Evolutionary conservation across 768 basidiomycete genomes (phyloP).

Genomic region (Boletellus ananas): DNA sequence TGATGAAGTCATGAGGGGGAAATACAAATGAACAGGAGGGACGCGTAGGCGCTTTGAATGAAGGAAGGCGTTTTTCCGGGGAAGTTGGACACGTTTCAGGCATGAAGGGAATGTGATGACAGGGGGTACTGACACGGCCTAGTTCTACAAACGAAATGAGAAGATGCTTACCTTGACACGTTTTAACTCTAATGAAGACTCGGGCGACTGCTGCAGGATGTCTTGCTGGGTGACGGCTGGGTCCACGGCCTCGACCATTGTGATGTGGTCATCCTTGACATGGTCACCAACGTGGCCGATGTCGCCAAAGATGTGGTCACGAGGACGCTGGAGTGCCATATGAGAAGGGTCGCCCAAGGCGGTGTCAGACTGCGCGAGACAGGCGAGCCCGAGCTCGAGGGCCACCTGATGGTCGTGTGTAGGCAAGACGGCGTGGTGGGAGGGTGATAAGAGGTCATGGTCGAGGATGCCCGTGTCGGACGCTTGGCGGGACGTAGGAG

Average conservation of each 20-base stretch:
- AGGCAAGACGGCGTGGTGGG: constrained; percentile 26
- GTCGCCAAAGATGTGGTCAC: constrained; percentile 32
- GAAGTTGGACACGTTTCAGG: constrained; percentile 23
- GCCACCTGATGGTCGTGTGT: constrained; percentile 32
- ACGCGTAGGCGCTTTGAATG: constrained; percentile 15
- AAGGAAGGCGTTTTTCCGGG: constrained; percentile 10
- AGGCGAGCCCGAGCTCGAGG: constrained; percentile 27
- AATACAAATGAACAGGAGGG: constrained; percentile 19
- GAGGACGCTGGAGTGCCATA: constrained; percentile 28
- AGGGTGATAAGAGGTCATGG: constrained; percentile 31
- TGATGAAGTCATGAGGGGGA: constrained; percentile 31
- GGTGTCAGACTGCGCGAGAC: constrained; percentile 25
- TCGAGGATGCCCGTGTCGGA: constrained; percentile 31
- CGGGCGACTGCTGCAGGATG: constrained; percentile 56
- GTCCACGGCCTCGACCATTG: constrained; percentile 35
- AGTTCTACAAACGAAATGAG: constrained; percentile 13
- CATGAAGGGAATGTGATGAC: constrained; percentile 23
- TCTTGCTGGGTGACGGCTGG: constrained; percentile 48
- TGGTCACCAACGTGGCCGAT: constrained; percentile 33
- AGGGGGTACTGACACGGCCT: constrained; percentile 12
- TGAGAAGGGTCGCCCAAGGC: constrained; percentile 26
- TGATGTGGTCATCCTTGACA: constrained; percentile 31
- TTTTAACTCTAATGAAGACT: constrained; percentile 71
- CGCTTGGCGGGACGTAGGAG: constrained; percentile 29
- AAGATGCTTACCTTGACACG: constrained; percentile 70